These are phyloP conservation scores for Cicer chorassanicum DNA, from an alignment of 306 rosid genomes.

Conservation along the genomic window DNA sequence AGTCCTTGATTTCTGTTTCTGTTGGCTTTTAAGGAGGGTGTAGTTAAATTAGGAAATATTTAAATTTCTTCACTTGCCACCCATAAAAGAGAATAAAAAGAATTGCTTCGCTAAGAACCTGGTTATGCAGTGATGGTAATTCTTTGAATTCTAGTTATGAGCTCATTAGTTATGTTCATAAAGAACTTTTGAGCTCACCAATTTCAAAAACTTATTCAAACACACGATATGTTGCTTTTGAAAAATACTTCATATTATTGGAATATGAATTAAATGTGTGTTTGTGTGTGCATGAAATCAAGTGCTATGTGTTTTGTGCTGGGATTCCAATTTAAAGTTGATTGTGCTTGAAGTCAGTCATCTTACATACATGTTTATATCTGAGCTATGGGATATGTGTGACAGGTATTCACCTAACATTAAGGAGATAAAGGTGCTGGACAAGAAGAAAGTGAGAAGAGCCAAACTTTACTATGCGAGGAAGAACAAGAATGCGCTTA, in stretches of 20 bases:
- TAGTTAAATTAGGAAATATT: not conserved
- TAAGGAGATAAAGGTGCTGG: constrained; percentile 95
- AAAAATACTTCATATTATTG: constrained; percentile 3
- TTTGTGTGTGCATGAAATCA: not conserved
- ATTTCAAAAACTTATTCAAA: not conserved
- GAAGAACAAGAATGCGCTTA: constrained; percentile 88
- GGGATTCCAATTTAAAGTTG: constrained; percentile 24
- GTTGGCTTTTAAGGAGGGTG: not conserved
- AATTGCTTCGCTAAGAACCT: not conserved
- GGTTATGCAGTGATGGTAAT: not conserved
- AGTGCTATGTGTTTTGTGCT: not conserved
- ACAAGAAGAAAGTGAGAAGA: constrained; percentile 91
- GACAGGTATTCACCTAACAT: constrained; percentile 97
- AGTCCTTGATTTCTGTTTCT: not conserved
- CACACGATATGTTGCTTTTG: not conserved
- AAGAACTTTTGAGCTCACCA: not conserved
- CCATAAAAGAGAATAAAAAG: not conserved
- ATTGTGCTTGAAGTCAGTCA: constrained; percentile 31
- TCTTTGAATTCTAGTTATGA: constrained; percentile 10
- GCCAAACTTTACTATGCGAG: constrained; percentile 95
- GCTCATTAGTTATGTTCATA: not conserved
- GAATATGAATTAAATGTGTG: not conserved
- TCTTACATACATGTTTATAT: constrained; percentile 20
- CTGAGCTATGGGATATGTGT: constrained; percentile 37
- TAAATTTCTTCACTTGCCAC: not conserved